Percentiles rank a stretch among this genome's conserved stretches.
phyloP scores from a whole-genome alignment of 371 early-diverging fungal genomes.

The Mortierella sp. region DNA sequence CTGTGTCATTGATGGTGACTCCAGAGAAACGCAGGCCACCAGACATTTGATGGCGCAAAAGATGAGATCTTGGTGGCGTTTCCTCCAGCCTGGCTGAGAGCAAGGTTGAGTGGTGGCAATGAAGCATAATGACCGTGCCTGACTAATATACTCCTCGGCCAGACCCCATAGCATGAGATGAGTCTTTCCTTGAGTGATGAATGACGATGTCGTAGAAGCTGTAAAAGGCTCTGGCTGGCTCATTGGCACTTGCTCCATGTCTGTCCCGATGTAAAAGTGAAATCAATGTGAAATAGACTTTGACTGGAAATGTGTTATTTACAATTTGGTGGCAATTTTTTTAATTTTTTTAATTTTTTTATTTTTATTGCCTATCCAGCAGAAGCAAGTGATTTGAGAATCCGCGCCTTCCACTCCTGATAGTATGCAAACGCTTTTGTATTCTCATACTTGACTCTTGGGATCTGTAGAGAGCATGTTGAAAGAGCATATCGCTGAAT shows the following conservation, averaged over 20 bases:
- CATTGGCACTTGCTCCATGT: slow-evolving; percentile 14
- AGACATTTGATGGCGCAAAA: slow-evolving; percentile 45
- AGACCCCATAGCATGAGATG: slow-evolving; percentile 45
- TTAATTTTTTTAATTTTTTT: no score
- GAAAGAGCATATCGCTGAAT: background rate
- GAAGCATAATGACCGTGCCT: slow-evolving; percentile 44
- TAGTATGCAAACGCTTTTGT: slow-evolving; percentile 39
- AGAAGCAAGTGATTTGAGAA: slow-evolving; percentile 15
- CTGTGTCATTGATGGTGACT: slow-evolving; percentile 46
- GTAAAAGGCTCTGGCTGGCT: background rate
- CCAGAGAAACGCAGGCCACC: slow-evolving; percentile 30
- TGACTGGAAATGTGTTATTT: background rate
- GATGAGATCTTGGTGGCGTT: slow-evolving; percentile 38
- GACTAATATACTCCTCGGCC: slow-evolving; percentile 48
- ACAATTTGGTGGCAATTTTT: slow-evolving; percentile 3
- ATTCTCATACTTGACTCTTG: slow-evolving; percentile 38
- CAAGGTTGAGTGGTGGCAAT: slow-evolving; percentile 42
- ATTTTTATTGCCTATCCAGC: background rate
- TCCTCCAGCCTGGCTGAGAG: slow-evolving; percentile 35
- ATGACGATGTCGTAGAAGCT: slow-evolving; percentile 7
- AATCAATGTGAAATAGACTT: background rate
- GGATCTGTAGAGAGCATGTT: slow-evolving; percentile 23
- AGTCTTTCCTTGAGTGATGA: slow-evolving; percentile 35
- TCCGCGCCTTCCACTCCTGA: slow-evolving; percentile 39
- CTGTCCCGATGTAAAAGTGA: background rate